Evolutionary conservation across 129 eudicot genomes (phyloP), one percentile per base, ranked within the genome.

Genomic region (Saposhnikovia divaricata): DNA sequence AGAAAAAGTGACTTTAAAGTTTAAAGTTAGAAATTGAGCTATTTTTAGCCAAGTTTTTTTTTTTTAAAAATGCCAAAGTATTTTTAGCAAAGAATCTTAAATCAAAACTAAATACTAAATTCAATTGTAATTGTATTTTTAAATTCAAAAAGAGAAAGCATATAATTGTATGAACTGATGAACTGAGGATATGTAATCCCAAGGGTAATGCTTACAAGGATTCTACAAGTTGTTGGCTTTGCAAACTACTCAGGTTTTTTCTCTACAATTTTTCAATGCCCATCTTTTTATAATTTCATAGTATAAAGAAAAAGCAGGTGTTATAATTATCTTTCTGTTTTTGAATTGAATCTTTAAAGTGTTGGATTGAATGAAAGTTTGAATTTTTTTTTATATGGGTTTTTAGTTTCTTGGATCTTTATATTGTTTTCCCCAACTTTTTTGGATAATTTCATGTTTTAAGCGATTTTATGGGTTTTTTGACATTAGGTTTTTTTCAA

Each of bases 401-500:
- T 69, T 69, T 19, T 69, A 14, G 9, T 69, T 31, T 69, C 74
- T 69, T 69, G 74, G 44, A 16, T 69, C 11, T 34, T 69, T 69
- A 31, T 69, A 9, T 7, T 23, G 12, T 21, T 55, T 25, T 27
- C 1, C 18, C 0, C 2, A 23, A 3, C 9, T 66, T 66, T n/a
- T 44, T 21, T 43, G 12, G 55, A 43, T 19, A 4, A 70, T 42
- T 39, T 72, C 51, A 72, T 40, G 76, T 9, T 40, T 28, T 42
- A 3, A 44, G n/a, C 16, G n/a, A 13, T 13, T 13, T 31, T 31
- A 6, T 31, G 43, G 42, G 9, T 1, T 34, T 9, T 43, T 43
- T 4, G 55, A 23, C n/a, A 12, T 43, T 79, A 81, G 83, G 78
- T 77, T 81, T 81, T 79, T 66, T 31, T 40, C 61, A 31, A 73